These are phyloP conservation scores for Umbelopsis sp. DNA, from an alignment of 371 early-diverging fungal species.

Conservation along the genomic window DNA sequence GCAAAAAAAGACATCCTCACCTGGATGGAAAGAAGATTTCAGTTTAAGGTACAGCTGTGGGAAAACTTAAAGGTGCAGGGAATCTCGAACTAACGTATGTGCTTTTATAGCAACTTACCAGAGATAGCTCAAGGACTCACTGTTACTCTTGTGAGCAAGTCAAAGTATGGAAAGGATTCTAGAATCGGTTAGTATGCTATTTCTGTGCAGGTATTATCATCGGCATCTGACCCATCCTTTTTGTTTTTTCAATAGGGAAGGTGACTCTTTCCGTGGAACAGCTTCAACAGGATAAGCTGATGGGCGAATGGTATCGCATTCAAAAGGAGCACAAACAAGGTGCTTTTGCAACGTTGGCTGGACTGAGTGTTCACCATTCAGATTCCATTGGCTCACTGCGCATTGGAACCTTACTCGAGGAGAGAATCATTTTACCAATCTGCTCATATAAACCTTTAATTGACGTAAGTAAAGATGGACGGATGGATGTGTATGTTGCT, in stretches of 20 bases:
- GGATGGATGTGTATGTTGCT: background rate
- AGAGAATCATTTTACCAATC: constrained; percentile 54
- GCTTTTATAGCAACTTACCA: constrained; percentile 39
- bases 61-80: background rate
- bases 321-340: constrained; percentile 36
- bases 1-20: constrained; percentile 34
- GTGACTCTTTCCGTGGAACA: constrained; percentile 33
- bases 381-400: constrained; percentile 56
- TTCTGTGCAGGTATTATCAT: constrained; percentile 8
- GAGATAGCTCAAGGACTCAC: constrained; percentile 49
- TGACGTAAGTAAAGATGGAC: constrained; percentile 28
- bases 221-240: background rate
- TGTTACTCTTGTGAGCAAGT: constrained; percentile 44
- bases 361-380: constrained; percentile 32
- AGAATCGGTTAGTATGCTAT: background rate
- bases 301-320: constrained; percentile 60
- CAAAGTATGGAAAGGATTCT: background rate
- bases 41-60: constrained; percentile 37
- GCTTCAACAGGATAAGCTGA: constrained; percentile 27
- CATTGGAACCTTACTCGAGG: constrained; percentile 60
- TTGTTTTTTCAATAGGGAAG: constrained; percentile 18
- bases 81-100: background rate
- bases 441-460: constrained; percentile 37
- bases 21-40: constrained; percentile 55
- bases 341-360: constrained; percentile 34